Percentiles rank a stretch among this genome's conserved stretches.
Conservation (phyloP, 2,329 filamentous ascomycete genomes). For the Leptoxyphium fumago region DNA sequence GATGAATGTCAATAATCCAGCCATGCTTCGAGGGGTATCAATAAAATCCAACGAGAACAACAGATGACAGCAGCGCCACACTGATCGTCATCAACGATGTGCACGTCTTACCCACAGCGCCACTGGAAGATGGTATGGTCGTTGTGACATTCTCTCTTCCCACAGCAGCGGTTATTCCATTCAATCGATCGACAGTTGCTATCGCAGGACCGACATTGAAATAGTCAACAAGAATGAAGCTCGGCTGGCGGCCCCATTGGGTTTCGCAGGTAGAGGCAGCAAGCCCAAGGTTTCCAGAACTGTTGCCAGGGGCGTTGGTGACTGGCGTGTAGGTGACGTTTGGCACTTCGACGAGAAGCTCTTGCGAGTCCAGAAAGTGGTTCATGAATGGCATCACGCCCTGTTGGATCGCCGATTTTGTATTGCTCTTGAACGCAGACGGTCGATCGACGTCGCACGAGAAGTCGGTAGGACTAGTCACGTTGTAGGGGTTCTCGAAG, state of each 20-base stretch:
- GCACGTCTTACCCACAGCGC: neutral
- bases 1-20: too few relatives aligned
- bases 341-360: conserved; percentile 41
- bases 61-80: too few relatives aligned
- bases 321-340: conserved; percentile 38
- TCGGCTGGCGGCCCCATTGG: conserved; percentile 50
- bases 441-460: conserved; percentile 60
- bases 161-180: conserved; percentile 35
- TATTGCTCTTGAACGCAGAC: conserved; percentile 31
- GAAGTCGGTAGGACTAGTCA: conserved; percentile 48
- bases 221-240: conserved; percentile 67
- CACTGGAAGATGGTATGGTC: neutral
- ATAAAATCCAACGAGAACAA: too few relatives aligned
- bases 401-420: conserved; percentile 36
- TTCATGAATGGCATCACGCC: conserved; percentile 60
- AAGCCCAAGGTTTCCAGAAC: conserved; percentile 36
- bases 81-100: neutral
- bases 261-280: conserved; percentile 37
- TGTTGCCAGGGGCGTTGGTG: conserved; percentile 50
- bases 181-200: conserved; percentile 52
- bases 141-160: conserved; percentile 24
- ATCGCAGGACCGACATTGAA: conserved; percentile 60
- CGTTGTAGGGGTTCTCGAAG: conserved; percentile 60
- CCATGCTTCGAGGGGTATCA: too few relatives aligned
- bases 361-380: conserved; percentile 56